Evolutionary conservation across 108 stramenopile species (phyloP), one percentile per base, ranked within the genome.

Genomic region (Parietichytrium sp.): DNA sequence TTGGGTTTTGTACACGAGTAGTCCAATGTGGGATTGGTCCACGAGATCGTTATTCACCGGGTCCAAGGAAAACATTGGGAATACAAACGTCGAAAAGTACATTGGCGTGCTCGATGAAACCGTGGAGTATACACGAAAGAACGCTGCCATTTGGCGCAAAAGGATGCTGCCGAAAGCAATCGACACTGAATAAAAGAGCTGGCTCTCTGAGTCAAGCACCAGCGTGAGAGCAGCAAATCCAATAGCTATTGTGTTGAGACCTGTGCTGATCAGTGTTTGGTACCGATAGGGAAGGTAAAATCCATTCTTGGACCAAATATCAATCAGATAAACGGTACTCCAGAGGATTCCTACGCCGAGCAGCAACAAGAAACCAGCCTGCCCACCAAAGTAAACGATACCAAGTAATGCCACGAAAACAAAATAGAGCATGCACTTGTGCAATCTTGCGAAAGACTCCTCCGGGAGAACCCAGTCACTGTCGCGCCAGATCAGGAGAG

Each of bases 81-180:
- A 72, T 3, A 72, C 61, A 72, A 72, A 72, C 20, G 42, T 72
- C 10, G 61, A 72, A 20, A 72, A 72, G 61, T 72, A 72, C 10
- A 72, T 36, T 16, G 61, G 61, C 38, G 61, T 72, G 3, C 61
- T 72, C 42, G 23, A 12, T 13, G 61, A 2, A 2, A 72, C 3
- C 6, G 38, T 72, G n/a, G n/a, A n/a, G n/a, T n/a, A n/a, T n/a
- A n/a, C n/a, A n/a, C n/a, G n/a, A n/a, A n/a, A n/a, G n/a, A n/a
- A n/a, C n/a, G n/a, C n/a, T 2, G 61, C 61, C 61, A 72, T 10
- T 33, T 45, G 61, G 15, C 38, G 38, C n/a, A 72, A 13, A 10
- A 72, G 42, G 38, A 3, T 23, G 45, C 36, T 72, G 3, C 61
- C 33, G 13, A 72, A 25, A 10, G 20, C 12, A 8, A 72, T n/a